Conservation (phyloP, 1,284 basidiomycete genomes). For the Fomes fomentarius region DNA sequence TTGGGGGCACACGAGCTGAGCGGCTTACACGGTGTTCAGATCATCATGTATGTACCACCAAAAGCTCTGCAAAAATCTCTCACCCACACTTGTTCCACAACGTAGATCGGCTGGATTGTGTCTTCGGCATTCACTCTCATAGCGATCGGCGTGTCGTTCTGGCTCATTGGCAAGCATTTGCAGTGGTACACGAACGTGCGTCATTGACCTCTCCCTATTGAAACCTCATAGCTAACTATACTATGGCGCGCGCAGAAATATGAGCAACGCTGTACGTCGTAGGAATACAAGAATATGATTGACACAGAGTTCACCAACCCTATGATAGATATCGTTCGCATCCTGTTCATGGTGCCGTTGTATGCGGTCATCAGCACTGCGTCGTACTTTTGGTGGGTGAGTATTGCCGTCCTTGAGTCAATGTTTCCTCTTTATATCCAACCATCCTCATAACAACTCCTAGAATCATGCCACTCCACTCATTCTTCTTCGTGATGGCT, state of each 20-base stretch:
- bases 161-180: conserved; percentile 75
- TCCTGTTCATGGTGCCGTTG: conserved; percentile 81
- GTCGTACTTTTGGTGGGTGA: conserved; percentile 75
- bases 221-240: conserved; percentile 7
- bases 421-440: neutral
- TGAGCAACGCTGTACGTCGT: conserved; percentile 47
- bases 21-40: conserved; percentile 31
- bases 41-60: conserved; percentile 45
- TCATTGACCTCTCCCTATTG: neutral
- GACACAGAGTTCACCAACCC: too few relatives aligned
- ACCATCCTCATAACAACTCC: conserved; percentile 16
- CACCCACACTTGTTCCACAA: neutral
- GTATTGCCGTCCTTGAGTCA: conserved; percentile 22
- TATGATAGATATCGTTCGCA: conserved; percentile 66
- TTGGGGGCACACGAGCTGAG: too few relatives aligned
- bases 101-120: conserved; percentile 80
- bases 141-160: conserved; percentile 60
- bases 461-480: conserved; percentile 69
- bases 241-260: conserved; percentile 48
- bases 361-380: conserved; percentile 71
- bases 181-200: conserved; percentile 72
- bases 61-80: neutral
- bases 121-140: conserved; percentile 62
- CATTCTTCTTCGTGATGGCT: conserved; percentile 66
- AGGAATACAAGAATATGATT: too few relatives aligned